Conservation (phyloP, 2,329 filamentous ascomycete species). For the Pestalotiopsis sp. region DNA sequence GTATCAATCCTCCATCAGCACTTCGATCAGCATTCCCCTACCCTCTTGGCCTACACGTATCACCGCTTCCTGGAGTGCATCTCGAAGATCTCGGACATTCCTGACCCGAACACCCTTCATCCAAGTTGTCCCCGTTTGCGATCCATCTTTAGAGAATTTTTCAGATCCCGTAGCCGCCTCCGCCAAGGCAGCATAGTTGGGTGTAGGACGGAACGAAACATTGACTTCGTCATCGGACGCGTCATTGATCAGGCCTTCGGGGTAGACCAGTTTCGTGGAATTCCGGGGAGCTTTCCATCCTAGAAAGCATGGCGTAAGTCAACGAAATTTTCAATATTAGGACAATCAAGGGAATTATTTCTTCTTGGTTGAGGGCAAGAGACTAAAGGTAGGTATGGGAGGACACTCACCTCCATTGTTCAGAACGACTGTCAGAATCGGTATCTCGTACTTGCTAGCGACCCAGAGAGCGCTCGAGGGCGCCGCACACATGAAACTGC, state of each 20-base stretch:
- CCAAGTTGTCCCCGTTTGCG: too few species aligned
- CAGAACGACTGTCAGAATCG: slow-evolving; percentile 49
- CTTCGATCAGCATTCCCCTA: neutral
- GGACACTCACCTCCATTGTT: slow-evolving; percentile 50
- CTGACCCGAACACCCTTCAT: too few species aligned
- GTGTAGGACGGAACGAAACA: slow-evolving; percentile 24
- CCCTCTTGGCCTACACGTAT: too few species aligned
- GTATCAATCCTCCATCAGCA: neutral
- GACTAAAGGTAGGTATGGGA: too few species aligned
- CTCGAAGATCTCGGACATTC: too few species aligned
- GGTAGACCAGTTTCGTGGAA: slow-evolving; percentile 27
- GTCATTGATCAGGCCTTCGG: slow-evolving; percentile 20
- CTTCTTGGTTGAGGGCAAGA: too few species aligned
- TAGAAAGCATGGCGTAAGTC: neutral
- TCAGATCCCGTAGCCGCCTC: too few species aligned
- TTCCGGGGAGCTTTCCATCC: slow-evolving; percentile 30
- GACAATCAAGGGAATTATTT: too few species aligned
- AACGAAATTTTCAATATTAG: too few species aligned
- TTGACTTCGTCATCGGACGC: slow-evolving; percentile 28
- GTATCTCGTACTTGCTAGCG: slow-evolving; percentile 47
- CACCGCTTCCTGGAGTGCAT: neutral
- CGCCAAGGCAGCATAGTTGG: too few species aligned
- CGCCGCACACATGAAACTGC: slow-evolving; percentile 50
- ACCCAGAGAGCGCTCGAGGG: slow-evolving; percentile 54
- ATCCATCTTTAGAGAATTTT: too few species aligned